Base-by-base conservation (phyloP, 2,329 filamentous ascomycete genomes). In the Didymosphaeria variabile region DNA sequence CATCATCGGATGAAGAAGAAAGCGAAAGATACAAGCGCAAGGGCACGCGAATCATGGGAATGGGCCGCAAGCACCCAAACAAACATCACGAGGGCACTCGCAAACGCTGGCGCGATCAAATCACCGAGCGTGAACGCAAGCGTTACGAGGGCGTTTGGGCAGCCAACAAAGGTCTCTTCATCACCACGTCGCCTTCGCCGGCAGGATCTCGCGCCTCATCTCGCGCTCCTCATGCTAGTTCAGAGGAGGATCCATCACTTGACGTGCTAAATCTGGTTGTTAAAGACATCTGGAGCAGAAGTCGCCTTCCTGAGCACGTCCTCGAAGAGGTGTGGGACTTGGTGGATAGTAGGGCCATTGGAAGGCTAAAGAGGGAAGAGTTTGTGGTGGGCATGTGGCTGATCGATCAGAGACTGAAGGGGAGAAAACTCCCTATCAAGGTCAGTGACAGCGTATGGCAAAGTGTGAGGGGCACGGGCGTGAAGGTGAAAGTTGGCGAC, bases 371-470 rank as follows among this genome's bases (percentile, higher is more conserved):
- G 58, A 86, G 87, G 70, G 85, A 89, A 58, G 90, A 93, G 79
- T 95, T 95, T 75, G 90, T 95, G 0, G 91, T 94, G 1, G 92
- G 92, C 10, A 84, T 92, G 81, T 95, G 92, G 91, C 79, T 95
- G 52, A 86, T 95, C 38, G 92, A 95, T 75, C 91, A 94, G 82
- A 82, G 91, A 61, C 80, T 95, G n/a, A 88, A 90, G 66, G 92
- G 92, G 1, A 82, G 91, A 61, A 95, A 95, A 81, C 82, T 94
- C 21, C 92, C 92, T 0, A 80, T 85, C 15, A 87, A 85, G 69
- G 90, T 94, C 10, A 85, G 85, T 55, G 87, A 90, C 53, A 93
- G 90, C 70, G 90, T 94, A 5, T 95, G 92, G 92, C 85, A 84
- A 32, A 93, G 90, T 70, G 91, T 85, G 5, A 79, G 80, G 52